These are phyloP conservation scores for Wickerhamomyces chambardii DNA, from an alignment of 805 yeast species.

Conservation along the genomic window DNA sequence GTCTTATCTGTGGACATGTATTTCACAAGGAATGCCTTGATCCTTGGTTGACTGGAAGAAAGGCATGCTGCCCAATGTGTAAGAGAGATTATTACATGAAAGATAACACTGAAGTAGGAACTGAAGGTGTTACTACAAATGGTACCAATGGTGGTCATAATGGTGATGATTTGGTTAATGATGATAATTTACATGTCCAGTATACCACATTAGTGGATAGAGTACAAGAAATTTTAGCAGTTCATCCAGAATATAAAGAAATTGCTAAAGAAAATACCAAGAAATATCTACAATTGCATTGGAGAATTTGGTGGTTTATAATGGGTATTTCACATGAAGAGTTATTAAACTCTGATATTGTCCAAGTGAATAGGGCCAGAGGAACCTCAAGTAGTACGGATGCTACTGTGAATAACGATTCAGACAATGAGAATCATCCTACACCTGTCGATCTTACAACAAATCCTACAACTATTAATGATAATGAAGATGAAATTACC, in stretches of 20 bases:
- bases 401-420: constrained; percentile 1
- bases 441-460: too few species aligned
- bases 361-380: constrained; percentile 20
- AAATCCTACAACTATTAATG: too few species aligned
- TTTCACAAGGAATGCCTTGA: constrained; percentile 74
- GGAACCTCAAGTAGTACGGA: constrained; percentile 6
- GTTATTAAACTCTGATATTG: constrained; percentile 43
- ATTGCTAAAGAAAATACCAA: constrained; percentile 31
- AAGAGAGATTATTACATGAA: constrained; percentile 51
- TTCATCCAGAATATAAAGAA: constrained; percentile 34
- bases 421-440: too few species aligned
- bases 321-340: constrained; percentile 46
- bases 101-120: constrained; percentile 6
- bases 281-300: constrained; percentile 21
- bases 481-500: too few species aligned
- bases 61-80: constrained; percentile 82
- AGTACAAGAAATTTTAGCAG: constrained; percentile 30
- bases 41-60: constrained; percentile 70
- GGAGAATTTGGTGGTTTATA: constrained; percentile 37
- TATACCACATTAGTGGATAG: constrained; percentile 32
- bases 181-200: constrained; percentile 10
- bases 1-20: constrained; percentile 74
- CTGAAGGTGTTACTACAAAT: too few species aligned
- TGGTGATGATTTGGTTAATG: constrained; percentile 20
- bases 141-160: too few species aligned